Evolutionary conservation across 192 early-diverging fungal genomes (phyloP).

Genomic region (Backusella luteola): DNA sequence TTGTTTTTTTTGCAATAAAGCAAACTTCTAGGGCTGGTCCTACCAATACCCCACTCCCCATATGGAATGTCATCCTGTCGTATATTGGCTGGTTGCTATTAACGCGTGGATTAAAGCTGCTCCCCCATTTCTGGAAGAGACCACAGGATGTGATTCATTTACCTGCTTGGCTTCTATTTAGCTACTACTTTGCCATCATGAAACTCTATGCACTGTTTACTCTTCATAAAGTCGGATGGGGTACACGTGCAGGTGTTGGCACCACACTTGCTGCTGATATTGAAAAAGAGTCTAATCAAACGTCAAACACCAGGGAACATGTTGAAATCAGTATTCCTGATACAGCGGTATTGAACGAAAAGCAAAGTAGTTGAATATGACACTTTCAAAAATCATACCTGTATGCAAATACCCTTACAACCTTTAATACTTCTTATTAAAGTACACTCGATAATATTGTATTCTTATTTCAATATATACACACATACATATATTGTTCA

Average conservation of each 20-base stretch:
- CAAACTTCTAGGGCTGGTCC: constrained; percentile 1
- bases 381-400: neutral
- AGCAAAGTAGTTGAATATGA: neutral
- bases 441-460: neutral
- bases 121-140: constrained; percentile 51
- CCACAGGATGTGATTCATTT: constrained; percentile 53
- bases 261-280: constrained; percentile 31
- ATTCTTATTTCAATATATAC: neutral
- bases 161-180: constrained; percentile 57
- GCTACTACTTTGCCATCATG: constrained; percentile 55
- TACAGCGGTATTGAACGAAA: neutral
- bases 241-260: constrained; percentile 44
- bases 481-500: neutral
- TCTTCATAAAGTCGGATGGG: constrained; percentile 58
- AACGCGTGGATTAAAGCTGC: constrained; percentile 54
- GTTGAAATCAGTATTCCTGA: neutral
- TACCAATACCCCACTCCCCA: constrained; percentile 34
- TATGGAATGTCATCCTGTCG: constrained; percentile 48
- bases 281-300: constrained; percentile 19
- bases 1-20: constrained; percentile 37
- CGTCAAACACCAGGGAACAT: neutral
- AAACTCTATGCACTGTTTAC: constrained; percentile 62
- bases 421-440: neutral
- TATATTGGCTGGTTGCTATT: constrained; percentile 57
- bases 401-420: neutral